Base-by-base conservation (phyloP, 306 rosid species). In the Lupinus albus region DNA sequence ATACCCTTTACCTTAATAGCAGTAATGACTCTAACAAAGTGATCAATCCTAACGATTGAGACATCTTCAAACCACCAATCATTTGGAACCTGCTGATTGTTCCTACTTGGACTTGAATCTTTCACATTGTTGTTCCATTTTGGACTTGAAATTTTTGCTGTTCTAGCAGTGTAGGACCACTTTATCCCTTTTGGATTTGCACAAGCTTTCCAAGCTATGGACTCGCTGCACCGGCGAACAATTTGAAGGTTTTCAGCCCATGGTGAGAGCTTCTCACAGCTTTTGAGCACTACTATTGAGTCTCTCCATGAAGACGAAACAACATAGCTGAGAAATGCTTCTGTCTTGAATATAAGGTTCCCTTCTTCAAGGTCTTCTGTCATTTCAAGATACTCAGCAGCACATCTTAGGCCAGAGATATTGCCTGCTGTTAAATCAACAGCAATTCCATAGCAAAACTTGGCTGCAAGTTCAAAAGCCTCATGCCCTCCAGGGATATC, bases 61-160 rank as follows among this genome's bases (percentile, higher is more conserved):
- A 85, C 92, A 65, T 94, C 99, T 77, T 94, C 99, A 71, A 90
- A 94, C 99, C 99, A 94, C 99, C 99, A 94, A 80, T 94, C 97
- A 14, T 91, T 84, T 67, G 97, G 99, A 73, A 87, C 97, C 16
- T 72, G 82, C 70, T 86, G 96, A 56, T 74, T 88, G 57, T 74
- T 88, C 82, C 74, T 82, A 70, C 89, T 76, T n/a, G 99, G 96
- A 75, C 92, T 94, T 5, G 92, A 80, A 50, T 94, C 96, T 77
- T 94, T 86, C 67, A 65, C 89, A 84, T 77, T 82, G 78, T 82
- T 86, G 78, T 82, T 86, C 97, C 95, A 94, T 64, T 70, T 90
- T 4, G 96, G 97, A 70, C 92, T 91, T 1, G 92, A 79, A 77
- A 53, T 80, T 51, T 84, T 88, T 13, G 74, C 76, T 42, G 84